These are phyloP conservation scores for Solidago caesia DNA, from an alignment of 129 eudicot genomes.

Conservation along the genomic window DNA sequence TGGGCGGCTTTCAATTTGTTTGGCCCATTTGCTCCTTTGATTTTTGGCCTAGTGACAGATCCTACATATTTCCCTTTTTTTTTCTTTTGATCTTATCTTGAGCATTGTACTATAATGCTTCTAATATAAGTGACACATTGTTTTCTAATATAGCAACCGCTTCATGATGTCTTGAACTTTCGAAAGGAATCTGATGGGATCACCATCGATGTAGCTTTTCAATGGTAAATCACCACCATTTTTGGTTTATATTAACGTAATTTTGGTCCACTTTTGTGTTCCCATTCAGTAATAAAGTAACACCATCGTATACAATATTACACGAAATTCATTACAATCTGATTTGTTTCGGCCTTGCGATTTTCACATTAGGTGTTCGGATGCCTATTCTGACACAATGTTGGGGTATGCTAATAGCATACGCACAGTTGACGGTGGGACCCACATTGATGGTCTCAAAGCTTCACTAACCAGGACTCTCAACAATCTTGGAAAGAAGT, in stretches of 20 bases:
- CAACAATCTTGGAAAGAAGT: conserved; percentile 80
- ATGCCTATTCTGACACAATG: conserved; percentile 95
- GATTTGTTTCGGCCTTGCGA: conserved; percentile 8
- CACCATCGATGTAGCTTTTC: conserved; percentile 80
- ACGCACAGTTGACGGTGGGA: conserved; percentile 95
- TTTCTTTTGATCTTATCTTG: not conserved
- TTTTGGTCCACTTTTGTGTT: conserved; percentile 16
- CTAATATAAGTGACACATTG: conserved; percentile 23
- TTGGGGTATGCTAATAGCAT: conserved; percentile 99
- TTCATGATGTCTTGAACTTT: conserved; percentile 84
- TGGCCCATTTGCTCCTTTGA: not conserved
- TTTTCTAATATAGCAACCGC: conserved; percentile 71
- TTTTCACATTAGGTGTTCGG: conserved; percentile 67
- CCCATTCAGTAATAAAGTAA: not conserved
- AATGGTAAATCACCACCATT: conserved; percentile 52
- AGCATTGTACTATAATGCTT: conserved; percentile 3
- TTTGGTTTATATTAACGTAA: conserved; percentile 2
- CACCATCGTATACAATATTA: not conserved
- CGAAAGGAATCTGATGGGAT: conserved; percentile 69
- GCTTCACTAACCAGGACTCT: conserved; percentile 88
- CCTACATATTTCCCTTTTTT: not conserved
- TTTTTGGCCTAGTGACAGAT: not conserved
- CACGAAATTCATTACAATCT: not conserved
- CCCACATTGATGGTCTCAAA: conserved; percentile 94
- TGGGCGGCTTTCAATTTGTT: not conserved